These are phyloP conservation scores for Gossypium bickii DNA, from an alignment of 345 rosid species.

Conservation along the genomic window DNA sequence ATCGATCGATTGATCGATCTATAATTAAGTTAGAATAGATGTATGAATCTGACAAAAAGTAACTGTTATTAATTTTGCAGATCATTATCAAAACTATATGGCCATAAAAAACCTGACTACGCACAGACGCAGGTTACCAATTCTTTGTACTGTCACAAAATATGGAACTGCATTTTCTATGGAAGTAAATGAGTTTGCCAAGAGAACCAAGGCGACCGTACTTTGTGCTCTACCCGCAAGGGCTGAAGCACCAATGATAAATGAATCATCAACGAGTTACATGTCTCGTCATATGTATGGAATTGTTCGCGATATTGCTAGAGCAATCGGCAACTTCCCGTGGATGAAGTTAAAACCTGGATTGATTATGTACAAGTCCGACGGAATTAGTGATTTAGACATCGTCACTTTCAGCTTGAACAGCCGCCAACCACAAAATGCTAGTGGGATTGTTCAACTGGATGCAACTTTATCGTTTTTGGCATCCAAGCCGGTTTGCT, in stretches of 20 bases:
- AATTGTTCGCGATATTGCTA: not conserved
- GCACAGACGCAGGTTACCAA: not conserved
- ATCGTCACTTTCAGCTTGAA: constrained; percentile 1
- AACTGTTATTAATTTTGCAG: not conserved
- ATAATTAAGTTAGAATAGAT: not conserved
- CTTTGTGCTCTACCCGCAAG: constrained; percentile 1
- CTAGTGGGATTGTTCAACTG: constrained; percentile 4
- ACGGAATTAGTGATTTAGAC: not conserved
- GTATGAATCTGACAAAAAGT: not conserved
- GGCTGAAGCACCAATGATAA: not conserved
- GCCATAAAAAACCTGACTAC: not conserved
- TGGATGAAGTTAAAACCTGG: not conserved
- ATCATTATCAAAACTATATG: not conserved
- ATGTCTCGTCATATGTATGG: not conserved
- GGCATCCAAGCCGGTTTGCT: not conserved
- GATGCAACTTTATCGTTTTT: constrained; percentile 2
- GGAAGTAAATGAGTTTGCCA: not conserved
- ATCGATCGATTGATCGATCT: not conserved
- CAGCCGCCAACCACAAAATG: not conserved
- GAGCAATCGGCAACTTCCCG: not conserved
- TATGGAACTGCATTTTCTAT: not conserved
- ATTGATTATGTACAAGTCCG: no score
- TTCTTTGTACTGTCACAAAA: constrained; percentile 6
- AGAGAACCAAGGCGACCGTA: not conserved
- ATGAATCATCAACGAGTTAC: constrained; percentile 5